Base-by-base conservation (phyloP, 768 basidiomycete species). In the Suillus brevipes region DNA sequence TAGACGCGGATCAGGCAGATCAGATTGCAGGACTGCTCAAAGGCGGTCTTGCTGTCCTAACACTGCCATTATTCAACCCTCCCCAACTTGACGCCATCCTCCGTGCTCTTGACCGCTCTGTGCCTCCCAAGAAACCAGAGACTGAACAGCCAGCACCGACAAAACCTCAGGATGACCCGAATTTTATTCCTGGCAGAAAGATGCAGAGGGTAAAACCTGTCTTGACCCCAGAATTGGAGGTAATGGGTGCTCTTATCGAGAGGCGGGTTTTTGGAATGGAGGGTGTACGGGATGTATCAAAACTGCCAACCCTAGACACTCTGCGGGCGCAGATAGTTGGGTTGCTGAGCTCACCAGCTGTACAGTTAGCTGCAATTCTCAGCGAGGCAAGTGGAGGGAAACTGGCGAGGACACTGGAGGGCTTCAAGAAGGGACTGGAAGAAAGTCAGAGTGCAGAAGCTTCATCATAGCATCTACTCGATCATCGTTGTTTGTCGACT, bases 261-360 rank as follows among this genome's bases (percentile, higher is more conserved):
- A 88, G 88, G 42, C 80, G 84, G 66, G 80, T 92, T 63, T 85
- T 95, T 74, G 79, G 87, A 60, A 82, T 85, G 23, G 76, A 82
- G 12, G 83, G 83, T 6, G 78, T 95, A 62, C 79, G 82, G 72
- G 82, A 86, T 16, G 85, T 95, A 6, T 85, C 89, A 38, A 86
- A 87, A 69, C 77, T 97, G 61, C 95, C 95, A 25, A 85, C 89
- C 52, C 76, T 97, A 71, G 90, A 91, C 45, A 88, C 86, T 3
- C 76, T 97, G 66, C 79, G 90, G 61, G 89, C 89, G 20, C 94
- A 97, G 76, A 83, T 98, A 63, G 89, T 96, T 16, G 95, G 95
- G 9, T 67, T 97, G 77, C 74, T 98, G 66, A 89, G 89, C 64
- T 82, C 87, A 16, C 93, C 92, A 52, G 88, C 86, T 13, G 81